Evolutionary conservation across 2,329 filamentous ascomycete genomes (phyloP), one percentile per base, ranked within the genome.

Genomic region (Apiospora koreana): DNA sequence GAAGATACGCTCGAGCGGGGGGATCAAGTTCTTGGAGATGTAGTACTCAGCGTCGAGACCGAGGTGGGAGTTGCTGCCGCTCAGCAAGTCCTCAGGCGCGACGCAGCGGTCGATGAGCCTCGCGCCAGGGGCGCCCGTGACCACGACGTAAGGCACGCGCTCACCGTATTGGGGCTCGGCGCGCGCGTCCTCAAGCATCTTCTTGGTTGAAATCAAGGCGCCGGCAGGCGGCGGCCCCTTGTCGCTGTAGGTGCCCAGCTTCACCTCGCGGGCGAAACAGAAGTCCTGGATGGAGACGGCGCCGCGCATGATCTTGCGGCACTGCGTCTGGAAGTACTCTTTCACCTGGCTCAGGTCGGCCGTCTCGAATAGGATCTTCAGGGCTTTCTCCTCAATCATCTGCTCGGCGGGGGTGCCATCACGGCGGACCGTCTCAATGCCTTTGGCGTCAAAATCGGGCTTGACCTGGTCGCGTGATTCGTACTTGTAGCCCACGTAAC

Each of bases 401-500:
- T 98, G 95, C 81, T 97, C 94, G 0, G 95, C 95, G 0, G 95
- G 95, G 0, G 95, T 98, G 48, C 96, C 96, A 79, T 99, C 96
- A 66, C 96, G 89, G 1, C 97, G 91, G 9, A 99, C 95, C 0
- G 97, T 99, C 84, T 99, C 97, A 73, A 98, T 99, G 41, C 97
- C 96, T 81, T 99, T 99, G 70, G 96, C 97, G 79, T 99, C 97
- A 74, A 98, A 98, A 1, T 97, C 93, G 0, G 96, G 95, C 74
- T 91, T 89, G 10, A 80, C 83, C 78, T 99, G 96, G 21, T 87
- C 85, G 46, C 88, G 88, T 74, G 86, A 89, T 78, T 99, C 96
- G 82, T 97, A 99, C 79, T 97, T 98, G 86, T 97, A 98, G 7
- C 97, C 97, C 4, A 98, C 97, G 76, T 99, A 99, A 69, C 96